Evolutionary conservation across 148 eudicot genomes (phyloP), one percentile per base, ranked within the genome.

Genomic region (Heliamphora exappendiculata): DNA sequence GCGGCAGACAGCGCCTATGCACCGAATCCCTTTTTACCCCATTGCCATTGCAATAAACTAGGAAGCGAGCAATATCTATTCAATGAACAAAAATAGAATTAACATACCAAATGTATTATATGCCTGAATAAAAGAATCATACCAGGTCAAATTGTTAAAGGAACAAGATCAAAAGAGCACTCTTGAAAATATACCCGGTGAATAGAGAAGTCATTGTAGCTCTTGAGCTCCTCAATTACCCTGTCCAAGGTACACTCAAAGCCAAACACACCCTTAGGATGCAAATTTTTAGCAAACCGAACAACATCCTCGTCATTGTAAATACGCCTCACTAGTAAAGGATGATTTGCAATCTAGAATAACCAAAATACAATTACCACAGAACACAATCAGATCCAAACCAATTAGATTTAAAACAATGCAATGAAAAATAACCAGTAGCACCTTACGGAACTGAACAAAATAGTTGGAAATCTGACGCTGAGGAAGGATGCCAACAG

Each of bases 401-500:
- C 67, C 22, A 53, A 44, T 34, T 11, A 36, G 13, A 54, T 16
- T 20, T 54, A 36, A 76, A 22, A 70, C 67, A 62, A 28, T 17
- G 17, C 7, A 31, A 22, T 19, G 16, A 33, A 62, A 57, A 49
- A 55, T 41, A 65, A 65, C 62, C 39, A 26, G 22, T 68, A 70
- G 78, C 79, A 94, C 98, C 97, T 94, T 94, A 54, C 97, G 97
- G 65, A 94, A 92, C 84, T 94, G 93, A 58, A 87, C 89, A 89
- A 94, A 94, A 78, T 94, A 94, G 83, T 90, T 94, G 39, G 97
- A 89, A 84, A 94, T 90, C 80, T 92, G 98, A 73, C 98, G 98
- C 41, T 85, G 91, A 73, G 98, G 93, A 76, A 94, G 87, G 76
- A 67, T 78, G 50, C 73, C 67, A 66, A 78, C 77, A 69, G 73